Evolutionary conservation across 805 yeast genomes (phyloP).

Genomic region (Martiniozyma abietophila): DNA sequence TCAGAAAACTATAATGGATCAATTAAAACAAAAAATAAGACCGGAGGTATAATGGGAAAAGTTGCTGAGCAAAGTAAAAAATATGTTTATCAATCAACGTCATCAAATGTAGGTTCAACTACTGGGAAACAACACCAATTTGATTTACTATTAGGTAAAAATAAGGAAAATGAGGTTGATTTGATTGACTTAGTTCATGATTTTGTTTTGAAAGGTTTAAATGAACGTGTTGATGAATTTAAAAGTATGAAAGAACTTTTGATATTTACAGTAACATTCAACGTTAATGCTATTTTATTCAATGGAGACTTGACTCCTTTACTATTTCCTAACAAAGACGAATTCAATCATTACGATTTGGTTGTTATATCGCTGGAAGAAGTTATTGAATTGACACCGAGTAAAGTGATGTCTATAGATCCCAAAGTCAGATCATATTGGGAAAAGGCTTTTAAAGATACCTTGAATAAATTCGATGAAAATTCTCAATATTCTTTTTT

Average conservation of each 20-base stretch:
- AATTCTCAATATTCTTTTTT: slow-evolving; percentile 36
- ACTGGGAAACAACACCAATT: slow-evolving; percentile 22
- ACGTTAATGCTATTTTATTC: slow-evolving; percentile 41
- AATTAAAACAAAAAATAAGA: slow-evolving; percentile 30
- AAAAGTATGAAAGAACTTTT: slow-evolving; percentile 31
- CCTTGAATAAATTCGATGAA: slow-evolving; percentile 32
- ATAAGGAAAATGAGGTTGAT: slow-evolving; percentile 35
- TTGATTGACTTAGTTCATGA: slow-evolving; percentile 48
- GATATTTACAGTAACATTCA: slow-evolving; percentile 43
- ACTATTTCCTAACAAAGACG: slow-evolving; percentile 34
- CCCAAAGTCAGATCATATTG: slow-evolving; percentile 48
- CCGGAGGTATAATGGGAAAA: slow-evolving; percentile 38
- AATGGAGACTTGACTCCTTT: slow-evolving; percentile 35
- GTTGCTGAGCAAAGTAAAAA: slow-evolving; percentile 29
- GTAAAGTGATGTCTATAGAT: slow-evolving; percentile 76
- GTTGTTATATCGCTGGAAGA: slow-evolving; percentile 85
- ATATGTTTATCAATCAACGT: slow-evolving; percentile 17
- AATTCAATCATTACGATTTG: slow-evolving; percentile 47
- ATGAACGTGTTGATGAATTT: slow-evolving; percentile 31
- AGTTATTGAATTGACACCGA: slow-evolving; percentile 73
- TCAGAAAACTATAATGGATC: slow-evolving; percentile 31
- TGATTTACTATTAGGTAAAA: slow-evolving; percentile 39
- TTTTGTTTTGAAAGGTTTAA: slow-evolving; percentile 35
- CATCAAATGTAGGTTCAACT: slow-evolving; percentile 14
- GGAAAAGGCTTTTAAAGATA: slow-evolving; percentile 51